Base-by-base conservation (phyloP, 2,329 filamentous ascomycete genomes). In the Fusarium tjaetaba region DNA sequence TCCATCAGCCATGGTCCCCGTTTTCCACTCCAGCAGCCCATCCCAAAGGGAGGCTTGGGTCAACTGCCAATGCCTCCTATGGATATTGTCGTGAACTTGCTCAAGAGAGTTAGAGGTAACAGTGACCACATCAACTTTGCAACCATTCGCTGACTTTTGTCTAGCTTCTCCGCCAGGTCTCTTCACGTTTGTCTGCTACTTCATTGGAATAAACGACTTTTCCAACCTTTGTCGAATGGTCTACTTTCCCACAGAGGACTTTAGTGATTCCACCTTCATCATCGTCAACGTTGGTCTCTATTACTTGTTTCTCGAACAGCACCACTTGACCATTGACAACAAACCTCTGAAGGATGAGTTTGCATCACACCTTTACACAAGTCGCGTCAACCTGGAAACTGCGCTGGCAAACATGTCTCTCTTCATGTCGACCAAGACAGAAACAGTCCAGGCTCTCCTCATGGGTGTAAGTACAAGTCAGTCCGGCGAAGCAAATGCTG, bases 381-480 rank as follows among this genome's bases (percentile, higher is more conserved):
- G 85, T 66, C 83, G 84, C 46, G 81, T 83, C 60, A 88, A 88
- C 64, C 77, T 88, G 26, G 86, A 88, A 75, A 87, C 86, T 16
- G 83, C 83, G 8, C 78, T 88, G 4, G 83, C 84, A 34, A 85
- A 87, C 72, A 81, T 91, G 62, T 87, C 87, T 18, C 81, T 92
- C 30, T 84, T 91, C 71, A 81, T 91, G 75, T 87, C 89, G 3
- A 84, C 88, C 30, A 88, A 83, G 36, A 79, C 85, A 42, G 81
- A 88, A 70, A 91, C 87, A 48, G 85, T 91, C 28, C 86, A 90
- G 70, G 88, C 90, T 15, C 82, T 92, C 7, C 76, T 88, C n/a
- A 80, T 91, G 13, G 89, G 87, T 2, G 90, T 90, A 79, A 75
- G 86, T 80, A 34, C 26, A 14, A 30, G 10, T 13, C 6, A 20